phyloP scores from a whole-genome alignment of 208 protist genomes.

The Trypanosoma melophagium region DNA sequence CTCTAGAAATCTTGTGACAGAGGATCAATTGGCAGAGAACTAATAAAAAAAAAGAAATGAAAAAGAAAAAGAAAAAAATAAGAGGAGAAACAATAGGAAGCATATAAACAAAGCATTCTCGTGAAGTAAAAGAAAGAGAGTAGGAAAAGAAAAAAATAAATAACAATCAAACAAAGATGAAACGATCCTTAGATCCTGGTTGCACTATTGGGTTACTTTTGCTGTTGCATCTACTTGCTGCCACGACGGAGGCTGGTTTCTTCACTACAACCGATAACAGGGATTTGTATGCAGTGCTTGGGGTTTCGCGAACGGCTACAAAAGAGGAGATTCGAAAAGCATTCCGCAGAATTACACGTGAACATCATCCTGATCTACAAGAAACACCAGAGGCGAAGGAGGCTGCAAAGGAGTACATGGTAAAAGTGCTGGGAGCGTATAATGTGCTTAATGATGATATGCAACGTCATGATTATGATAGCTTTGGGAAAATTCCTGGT shows the following conservation, averaged over 20 bases:
- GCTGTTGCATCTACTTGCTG: slow-evolving; percentile 21
- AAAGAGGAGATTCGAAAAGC: slow-evolving; percentile 75
- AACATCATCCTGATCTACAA: slow-evolving; percentile 90
- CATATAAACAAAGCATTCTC: too few relatives aligned
- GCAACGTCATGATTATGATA: slow-evolving; percentile 71
- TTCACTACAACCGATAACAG: slow-evolving; percentile 19
- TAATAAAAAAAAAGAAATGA: too few relatives aligned
- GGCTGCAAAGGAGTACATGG: slow-evolving; percentile 78
- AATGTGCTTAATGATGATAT: slow-evolving; percentile 72
- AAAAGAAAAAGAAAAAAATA: too few relatives aligned
- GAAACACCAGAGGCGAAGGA: slow-evolving; percentile 82
- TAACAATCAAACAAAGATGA: too few relatives aligned
- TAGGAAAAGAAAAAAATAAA: too few relatives aligned
- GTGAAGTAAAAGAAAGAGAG: too few relatives aligned
- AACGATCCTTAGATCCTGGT: too few relatives aligned
- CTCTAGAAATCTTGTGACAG: too few relatives aligned
- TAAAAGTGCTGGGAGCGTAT: slow-evolving; percentile 77
- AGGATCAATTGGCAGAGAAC: too few relatives aligned
- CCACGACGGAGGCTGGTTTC: neutral
- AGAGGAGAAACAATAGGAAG: too few relatives aligned
- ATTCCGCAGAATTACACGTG: slow-evolving; percentile 69
- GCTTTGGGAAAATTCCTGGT: slow-evolving; percentile 62
- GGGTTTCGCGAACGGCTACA: slow-evolving; percentile 44
- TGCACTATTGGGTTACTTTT: slow-evolving; percentile 25
- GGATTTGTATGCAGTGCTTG: slow-evolving; percentile 76